phyloP scores from a whole-genome alignment of 2,329 filamentous ascomycete genomes.

The Diaporthe vexans region DNA sequence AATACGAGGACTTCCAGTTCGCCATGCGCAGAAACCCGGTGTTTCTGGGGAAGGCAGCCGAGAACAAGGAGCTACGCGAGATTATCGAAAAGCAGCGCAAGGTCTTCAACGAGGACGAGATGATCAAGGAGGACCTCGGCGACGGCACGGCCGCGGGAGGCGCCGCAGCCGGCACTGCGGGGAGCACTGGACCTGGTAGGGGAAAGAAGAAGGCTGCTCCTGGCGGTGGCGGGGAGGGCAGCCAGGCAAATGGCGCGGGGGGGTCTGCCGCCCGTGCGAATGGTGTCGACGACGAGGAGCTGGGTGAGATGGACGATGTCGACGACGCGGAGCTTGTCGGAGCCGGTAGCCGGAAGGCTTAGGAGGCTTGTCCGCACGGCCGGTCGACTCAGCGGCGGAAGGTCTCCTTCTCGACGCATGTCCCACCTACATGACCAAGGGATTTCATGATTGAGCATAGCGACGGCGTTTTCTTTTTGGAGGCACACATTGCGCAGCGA shows the following conservation, averaged over 20 bases:
- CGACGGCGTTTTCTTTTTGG: slow-evolving; percentile 39
- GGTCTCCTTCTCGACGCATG: slow-evolving; percentile 16
- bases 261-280: slow-evolving; percentile 1
- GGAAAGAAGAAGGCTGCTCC: slow-evolving; percentile 37
- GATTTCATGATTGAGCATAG: slow-evolving; percentile 33
- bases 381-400: slow-evolving; percentile 17
- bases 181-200: slow-evolving; percentile 19
- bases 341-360: slow-evolving; percentile 37
- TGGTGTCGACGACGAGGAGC: slow-evolving; percentile 41
- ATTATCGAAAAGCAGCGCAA: slow-evolving; percentile 88
- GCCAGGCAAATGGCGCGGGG: slow-evolving; percentile 27
- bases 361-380: slow-evolving; percentile 13
- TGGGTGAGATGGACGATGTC: slow-evolving; percentile 42
- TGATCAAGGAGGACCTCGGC: slow-evolving; percentile 38
- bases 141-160: slow-evolving; percentile 26
- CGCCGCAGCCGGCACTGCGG: neutral
- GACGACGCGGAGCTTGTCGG: slow-evolving; percentile 39
- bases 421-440: neutral
- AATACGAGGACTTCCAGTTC: slow-evolving; percentile 98
- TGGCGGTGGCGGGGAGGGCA: neutral
- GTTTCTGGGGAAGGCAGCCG: slow-evolving; percentile 90
- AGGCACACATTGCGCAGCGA: neutral
- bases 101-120: slow-evolving; percentile 77
- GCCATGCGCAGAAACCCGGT: slow-evolving; percentile 86
- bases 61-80: slow-evolving; percentile 89